Percentiles rank a stretch among this genome's conserved stretches.
phyloP scores from a whole-genome alignment of 768 basidiomycete genomes.

The Psilocybe cyanescens region DNA sequence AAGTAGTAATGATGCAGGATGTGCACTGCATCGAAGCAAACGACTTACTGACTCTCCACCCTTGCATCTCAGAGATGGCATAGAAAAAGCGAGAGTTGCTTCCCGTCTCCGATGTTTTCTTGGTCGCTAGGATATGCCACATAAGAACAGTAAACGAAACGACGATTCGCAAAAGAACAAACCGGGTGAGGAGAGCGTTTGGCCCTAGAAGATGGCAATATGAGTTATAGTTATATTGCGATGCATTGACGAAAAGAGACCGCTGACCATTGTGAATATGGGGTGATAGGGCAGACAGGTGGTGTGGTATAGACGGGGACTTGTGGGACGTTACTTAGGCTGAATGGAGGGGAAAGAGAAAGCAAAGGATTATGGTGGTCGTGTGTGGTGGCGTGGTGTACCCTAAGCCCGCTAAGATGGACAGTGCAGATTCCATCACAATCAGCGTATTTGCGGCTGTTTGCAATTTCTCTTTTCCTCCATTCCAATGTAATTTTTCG shows the following conservation, averaged over 20 bases:
- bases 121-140: constrained; percentile 57
- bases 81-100: constrained; percentile 72
- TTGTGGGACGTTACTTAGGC: neutral
- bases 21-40: constrained; percentile 10
- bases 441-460: constrained; percentile 32
- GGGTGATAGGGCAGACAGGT: constrained; percentile 11
- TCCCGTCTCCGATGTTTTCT: constrained; percentile 79
- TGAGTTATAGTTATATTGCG: constrained; percentile 19
- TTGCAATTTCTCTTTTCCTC: constrained; percentile 20
- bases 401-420: constrained; percentile 24
- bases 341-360: constrained; percentile 32
- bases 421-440: constrained; percentile 30
- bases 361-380: constrained; percentile 30
- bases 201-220: constrained; percentile 57
- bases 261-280: constrained; percentile 36
- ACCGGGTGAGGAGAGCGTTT: constrained; percentile 86
- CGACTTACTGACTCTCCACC: constrained; percentile 95
- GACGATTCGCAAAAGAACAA: constrained; percentile 27
- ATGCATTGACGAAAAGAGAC: constrained; percentile 12
- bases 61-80: constrained; percentile 96
- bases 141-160: constrained; percentile 15
- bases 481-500: constrained; percentile 6
- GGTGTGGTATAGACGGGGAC: neutral
- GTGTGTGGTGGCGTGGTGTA: constrained; percentile 32
- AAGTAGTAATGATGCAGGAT: neutral